phyloP scores from a whole-genome alignment of 2,329 filamentous ascomycete species.

The Alternaria ventricosa region DNA sequence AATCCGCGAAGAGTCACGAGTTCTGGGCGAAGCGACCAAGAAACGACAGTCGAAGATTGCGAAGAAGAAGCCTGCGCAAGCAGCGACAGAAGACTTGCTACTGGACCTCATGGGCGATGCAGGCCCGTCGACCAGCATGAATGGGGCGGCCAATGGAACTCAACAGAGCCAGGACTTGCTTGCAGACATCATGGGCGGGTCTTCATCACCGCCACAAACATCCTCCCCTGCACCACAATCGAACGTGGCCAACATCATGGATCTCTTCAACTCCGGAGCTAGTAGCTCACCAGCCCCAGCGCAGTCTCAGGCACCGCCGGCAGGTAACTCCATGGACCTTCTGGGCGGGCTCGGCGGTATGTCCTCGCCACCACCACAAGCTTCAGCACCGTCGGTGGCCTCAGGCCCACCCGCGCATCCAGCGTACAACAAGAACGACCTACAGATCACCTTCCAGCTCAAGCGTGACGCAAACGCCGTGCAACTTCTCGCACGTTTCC shows the following conservation, averaged over 20 bases:
- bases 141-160: slow-evolving; percentile 62
- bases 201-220: slow-evolving; percentile 55
- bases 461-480: slow-evolving; percentile 82
- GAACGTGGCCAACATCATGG: slow-evolving; percentile 76
- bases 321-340: slow-evolving; percentile 49
- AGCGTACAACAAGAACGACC: slow-evolving; percentile 86
- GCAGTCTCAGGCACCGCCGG: slow-evolving; percentile 49
- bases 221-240: slow-evolving; percentile 45
- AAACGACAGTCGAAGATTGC: slow-evolving; percentile 61
- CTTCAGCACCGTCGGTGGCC: slow-evolving; percentile 44
- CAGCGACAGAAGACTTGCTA: slow-evolving; percentile 88
- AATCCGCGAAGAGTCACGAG: slow-evolving; percentile 92
- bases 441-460: slow-evolving; percentile 80
- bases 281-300: slow-evolving; percentile 47
- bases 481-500: slow-evolving; percentile 84
- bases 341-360: slow-evolving; percentile 54
- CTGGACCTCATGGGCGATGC: slow-evolving; percentile 89
- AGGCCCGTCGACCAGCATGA: slow-evolving; percentile 62
- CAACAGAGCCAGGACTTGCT: slow-evolving; percentile 79
- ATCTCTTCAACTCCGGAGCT: slow-evolving; percentile 71
- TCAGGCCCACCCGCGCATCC: slow-evolving; percentile 62
- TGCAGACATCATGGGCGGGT: slow-evolving; percentile 83
- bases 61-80: slow-evolving; percentile 76
- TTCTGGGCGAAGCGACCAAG: slow-evolving; percentile 77
- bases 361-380: slow-evolving; percentile 57